A percentile compares a stretch with the other conserved stretches of the same genome.
Evolutionary conservation across 768 basidiomycete genomes (phyloP).

Genomic region (Boletus rufocinnamomeus): DNA sequence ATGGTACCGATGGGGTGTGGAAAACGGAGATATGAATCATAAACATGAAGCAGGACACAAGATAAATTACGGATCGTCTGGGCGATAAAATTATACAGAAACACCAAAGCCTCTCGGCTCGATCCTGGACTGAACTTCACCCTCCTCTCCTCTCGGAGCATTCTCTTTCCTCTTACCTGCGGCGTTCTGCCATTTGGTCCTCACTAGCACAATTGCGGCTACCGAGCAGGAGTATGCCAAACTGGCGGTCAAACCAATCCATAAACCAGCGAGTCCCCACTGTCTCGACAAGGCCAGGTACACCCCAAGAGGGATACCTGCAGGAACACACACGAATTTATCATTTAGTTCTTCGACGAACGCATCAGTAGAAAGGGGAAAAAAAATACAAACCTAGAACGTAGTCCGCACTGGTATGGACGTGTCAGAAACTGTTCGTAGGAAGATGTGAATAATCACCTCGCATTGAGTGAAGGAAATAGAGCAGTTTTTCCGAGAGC

Average conservation of each 20-base stretch:
- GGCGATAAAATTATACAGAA: neutral
- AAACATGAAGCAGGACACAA: neutral
- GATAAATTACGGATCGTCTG: neutral
- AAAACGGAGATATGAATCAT: neutral
- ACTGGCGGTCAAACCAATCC: conserved; percentile 26
- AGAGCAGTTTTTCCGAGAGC: conserved; percentile 23
- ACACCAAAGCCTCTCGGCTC: neutral
- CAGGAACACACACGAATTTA: neutral
- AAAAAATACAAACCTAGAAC: conserved; percentile 33
- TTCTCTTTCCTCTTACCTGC: neutral
- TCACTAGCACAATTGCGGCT: conserved; percentile 22
- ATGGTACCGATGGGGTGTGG: neutral
- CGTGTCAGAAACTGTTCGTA: neutral
- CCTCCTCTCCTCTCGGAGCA: neutral
- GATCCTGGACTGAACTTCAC: neutral
- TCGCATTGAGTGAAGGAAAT: conserved; percentile 26
- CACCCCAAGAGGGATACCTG: conserved; percentile 37
- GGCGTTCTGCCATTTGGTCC: conserved; percentile 19
- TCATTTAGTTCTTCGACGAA: neutral
- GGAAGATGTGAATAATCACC: conserved; percentile 12
- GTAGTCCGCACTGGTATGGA: conserved; percentile 20
- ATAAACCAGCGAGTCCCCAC: conserved; percentile 31
- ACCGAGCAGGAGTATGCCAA: conserved; percentile 24
- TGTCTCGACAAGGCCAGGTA: conserved; percentile 22
- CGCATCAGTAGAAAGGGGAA: neutral